Percentiles rank a stretch among this genome's conserved stretches.
Conservation (phyloP, 108 stramenopile species). For the Nitzschia palea region DNA sequence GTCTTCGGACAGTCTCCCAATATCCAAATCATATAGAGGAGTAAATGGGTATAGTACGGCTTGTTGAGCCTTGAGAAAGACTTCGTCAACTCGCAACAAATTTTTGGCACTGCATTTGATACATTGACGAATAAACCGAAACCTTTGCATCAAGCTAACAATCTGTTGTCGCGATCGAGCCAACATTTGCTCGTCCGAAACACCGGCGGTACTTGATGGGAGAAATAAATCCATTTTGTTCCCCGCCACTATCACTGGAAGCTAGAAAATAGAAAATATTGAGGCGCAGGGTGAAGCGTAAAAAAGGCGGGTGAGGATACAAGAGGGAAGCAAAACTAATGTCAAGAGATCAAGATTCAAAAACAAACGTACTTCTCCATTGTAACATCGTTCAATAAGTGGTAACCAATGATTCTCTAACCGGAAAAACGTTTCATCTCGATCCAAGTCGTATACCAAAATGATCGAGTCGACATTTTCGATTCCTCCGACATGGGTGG, state of each 20-base stretch:
- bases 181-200: conserved; percentile 52
- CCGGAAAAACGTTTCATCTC: conserved; percentile 71
- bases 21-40: conserved; percentile 70
- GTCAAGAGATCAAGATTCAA: not conserved
- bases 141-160: conserved; percentile 71
- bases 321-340: not conserved
- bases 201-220: conserved; percentile 38
- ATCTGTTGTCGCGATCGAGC: conserved; percentile 73
- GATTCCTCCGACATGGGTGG: conserved; percentile 22
- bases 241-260: conserved; percentile 82
- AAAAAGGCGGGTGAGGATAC: not conserved
- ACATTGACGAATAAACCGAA: conserved; percentile 81
- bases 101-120: conserved; percentile 86
- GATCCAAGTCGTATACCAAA: conserved; percentile 80
- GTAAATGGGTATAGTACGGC: conserved; percentile 74
- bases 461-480: conserved; percentile 74
- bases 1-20: conserved; percentile 49
- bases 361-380: conserved; percentile 65
- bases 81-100: conserved; percentile 71
- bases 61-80: conserved; percentile 76
- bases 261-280: too few relatives aligned
- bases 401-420: conserved; percentile 83
- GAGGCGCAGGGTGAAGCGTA: too few relatives aligned
- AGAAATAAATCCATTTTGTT: conserved; percentile 78
- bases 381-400: conserved; percentile 74